Percentiles rank a stretch among this genome's conserved stretches.
Conservation (phyloP, 495 filamentous ascomycete species). For the Echria macrotheca region DNA sequence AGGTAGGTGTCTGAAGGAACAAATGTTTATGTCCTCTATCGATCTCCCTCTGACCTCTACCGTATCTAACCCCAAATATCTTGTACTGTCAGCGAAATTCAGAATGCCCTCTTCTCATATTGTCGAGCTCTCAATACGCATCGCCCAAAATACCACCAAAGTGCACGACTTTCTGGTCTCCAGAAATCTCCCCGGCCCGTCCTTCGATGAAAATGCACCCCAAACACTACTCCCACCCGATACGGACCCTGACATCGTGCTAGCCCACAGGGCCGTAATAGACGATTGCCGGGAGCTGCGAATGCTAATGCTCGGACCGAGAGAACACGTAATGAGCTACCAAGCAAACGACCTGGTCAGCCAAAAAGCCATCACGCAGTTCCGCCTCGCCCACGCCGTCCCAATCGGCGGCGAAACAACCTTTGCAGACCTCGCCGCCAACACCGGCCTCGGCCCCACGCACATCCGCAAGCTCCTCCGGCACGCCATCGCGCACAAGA, state of each 20-base stretch:
- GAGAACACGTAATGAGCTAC: conserved; percentile 11
- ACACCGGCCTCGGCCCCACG: conserved; percentile 18
- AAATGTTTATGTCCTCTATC: too few relatives aligned
- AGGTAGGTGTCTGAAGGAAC: too few relatives aligned
- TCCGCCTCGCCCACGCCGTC: conserved; percentile 18
- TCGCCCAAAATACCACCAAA: conserved; percentile 15
- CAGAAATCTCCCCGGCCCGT: conserved; percentile 12
- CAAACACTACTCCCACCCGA: background rate
- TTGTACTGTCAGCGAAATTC: too few relatives aligned
- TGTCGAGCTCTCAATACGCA: conserved; percentile 9
- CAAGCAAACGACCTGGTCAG: conserved; percentile 1
- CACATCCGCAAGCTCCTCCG: conserved; percentile 36
- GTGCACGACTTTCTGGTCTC: conserved; percentile 7
- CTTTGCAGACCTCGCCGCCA: conserved; percentile 28
- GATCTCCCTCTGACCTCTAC: too few relatives aligned
- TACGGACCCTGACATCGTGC: conserved; percentile 2
- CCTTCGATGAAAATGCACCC: conserved; percentile 9
- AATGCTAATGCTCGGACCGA: conserved; percentile 17
- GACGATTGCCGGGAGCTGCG: conserved; percentile 14
- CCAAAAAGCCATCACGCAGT: conserved; percentile 11
- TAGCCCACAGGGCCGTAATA: conserved; percentile 13
- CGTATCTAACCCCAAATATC: too few relatives aligned
- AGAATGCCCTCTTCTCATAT: background rate
- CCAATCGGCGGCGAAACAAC: conserved; percentile 28
- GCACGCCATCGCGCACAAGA: conserved; percentile 36